Evolutionary conservation across 1,139 yeast genomes (phyloP), one percentile per base, ranked within the genome.

Genomic region (Geotrichum cucujoidarum): DNA sequence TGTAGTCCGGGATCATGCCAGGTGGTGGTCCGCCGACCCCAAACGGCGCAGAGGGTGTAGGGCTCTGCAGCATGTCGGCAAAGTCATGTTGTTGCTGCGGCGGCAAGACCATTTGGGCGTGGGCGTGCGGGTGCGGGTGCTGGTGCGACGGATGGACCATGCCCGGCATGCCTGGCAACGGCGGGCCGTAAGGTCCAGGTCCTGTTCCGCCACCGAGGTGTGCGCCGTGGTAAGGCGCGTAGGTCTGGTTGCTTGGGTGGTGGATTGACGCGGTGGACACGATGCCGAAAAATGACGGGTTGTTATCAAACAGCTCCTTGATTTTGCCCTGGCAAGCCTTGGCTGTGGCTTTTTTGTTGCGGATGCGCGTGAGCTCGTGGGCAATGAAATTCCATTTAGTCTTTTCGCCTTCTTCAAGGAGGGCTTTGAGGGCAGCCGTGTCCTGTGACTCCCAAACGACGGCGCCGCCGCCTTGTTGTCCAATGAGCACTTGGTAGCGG

Each of bases 381-480:
- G 86, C 74, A 32, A 84, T 73, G 57, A 71, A 80, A 42, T 74
- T 69, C 87, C 90, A 81, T 61, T 84, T 84, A 53, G 82, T 88
- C 45, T 76, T 57, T 60, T 84, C 94, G 1, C 84, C 89, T 37
- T 76, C 80, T 60, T 84, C 92, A 13, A 83, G 65, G 14, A 81
- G 57, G 25, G 63, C 64, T 54, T 76, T 79, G 40, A 83, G 67
- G 17, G 72, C 70, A n/a, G 65, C 53, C 11, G 78, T 74, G 62
- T 83, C 89, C 18, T 77, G 78, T 1, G 70, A 60, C 20, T 76
- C 78, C 85, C 89, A 83, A 33, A 77, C 75, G 31, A 80, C 76
- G 4, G 81, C 74, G 21, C 85, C 84, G 47, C 85, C 83, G 2
- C 94, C 92, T 58, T 84, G 94, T 61, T 84, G 94, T 1, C 94